phyloP scores from a whole-genome alignment of 345 rosid species.

The Brassica carinata region DNA sequence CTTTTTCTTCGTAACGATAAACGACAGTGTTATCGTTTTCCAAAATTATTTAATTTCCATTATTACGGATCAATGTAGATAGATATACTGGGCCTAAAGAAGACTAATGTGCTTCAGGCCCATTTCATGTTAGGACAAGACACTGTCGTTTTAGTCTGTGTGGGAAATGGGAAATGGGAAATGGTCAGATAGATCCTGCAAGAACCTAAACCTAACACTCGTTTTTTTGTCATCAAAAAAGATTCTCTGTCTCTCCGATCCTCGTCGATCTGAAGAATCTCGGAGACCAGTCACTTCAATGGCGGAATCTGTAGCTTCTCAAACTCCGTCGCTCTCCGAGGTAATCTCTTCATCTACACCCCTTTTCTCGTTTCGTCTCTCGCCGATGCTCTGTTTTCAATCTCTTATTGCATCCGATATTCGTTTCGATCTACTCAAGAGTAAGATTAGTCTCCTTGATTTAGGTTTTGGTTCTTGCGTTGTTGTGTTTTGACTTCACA shows the following conservation, averaged over 20 bases:
- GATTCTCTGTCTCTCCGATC: conserved; percentile 41
- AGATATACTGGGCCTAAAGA: not conserved
- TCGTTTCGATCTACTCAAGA: conserved; percentile 13
- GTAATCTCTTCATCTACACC: conserved; percentile 39
- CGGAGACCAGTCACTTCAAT: conserved; percentile 41
- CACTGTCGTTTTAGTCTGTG: conserved; percentile 17
- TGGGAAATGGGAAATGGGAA: conserved; percentile 13
- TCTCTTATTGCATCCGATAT: not conserved
- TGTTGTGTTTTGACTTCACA: not conserved
- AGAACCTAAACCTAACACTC: conserved; percentile 22
- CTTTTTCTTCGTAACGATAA: no score
- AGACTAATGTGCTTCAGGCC: not conserved
- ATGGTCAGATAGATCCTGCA: conserved; percentile 18
- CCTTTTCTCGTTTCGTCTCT: not conserved
- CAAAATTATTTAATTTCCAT: not conserved
- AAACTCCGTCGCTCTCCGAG: conserved; percentile 62
- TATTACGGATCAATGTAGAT: no score
- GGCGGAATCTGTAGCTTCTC: conserved; percentile 63
- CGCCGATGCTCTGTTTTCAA: conserved; percentile 9
- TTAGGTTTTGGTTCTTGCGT: not conserved
- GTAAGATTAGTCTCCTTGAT: not conserved
- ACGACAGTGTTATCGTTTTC: not conserved
- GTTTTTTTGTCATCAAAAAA: not conserved
- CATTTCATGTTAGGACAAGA: not conserved
- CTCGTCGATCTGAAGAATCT: conserved; percentile 16